Percentiles rank a stretch among this genome's conserved stretches.
Evolutionary conservation across 2,329 filamentous ascomycete species (phyloP).

Genomic region (Fusarium gaditjirri): DNA sequence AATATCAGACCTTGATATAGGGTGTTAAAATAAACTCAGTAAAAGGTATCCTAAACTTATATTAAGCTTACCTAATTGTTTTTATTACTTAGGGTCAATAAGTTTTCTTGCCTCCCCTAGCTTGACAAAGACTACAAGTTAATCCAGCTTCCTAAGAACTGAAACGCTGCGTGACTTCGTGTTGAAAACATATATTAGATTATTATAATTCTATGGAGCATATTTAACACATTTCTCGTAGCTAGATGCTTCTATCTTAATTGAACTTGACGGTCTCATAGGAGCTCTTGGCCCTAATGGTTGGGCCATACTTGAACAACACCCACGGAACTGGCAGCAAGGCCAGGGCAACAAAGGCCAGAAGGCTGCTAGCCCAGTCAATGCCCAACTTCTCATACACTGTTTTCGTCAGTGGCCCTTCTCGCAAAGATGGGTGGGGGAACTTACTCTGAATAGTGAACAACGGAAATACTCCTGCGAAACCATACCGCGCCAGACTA

Average conservation of each 20-base stretch:
- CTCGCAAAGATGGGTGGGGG: rapidly evolving
- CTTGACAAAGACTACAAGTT: no score
- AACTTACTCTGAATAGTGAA: constrained; percentile 67
- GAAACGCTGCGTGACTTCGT: neutral
- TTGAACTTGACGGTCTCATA: constrained; percentile 15
- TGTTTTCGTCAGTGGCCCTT: constrained; percentile 4
- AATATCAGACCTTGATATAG: no score
- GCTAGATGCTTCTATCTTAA: neutral
- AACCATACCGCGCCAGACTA: constrained; percentile 63
- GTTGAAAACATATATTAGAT: neutral
- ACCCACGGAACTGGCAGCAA: constrained; percentile 65
- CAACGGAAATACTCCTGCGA: constrained; percentile 68
- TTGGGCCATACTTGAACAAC: constrained; percentile 60
- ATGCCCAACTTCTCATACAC: constrained; percentile 58
- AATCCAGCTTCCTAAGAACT: no score
- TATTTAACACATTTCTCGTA: neutral
- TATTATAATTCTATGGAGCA: neutral
- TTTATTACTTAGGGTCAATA: no score
- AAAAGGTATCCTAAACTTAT: no score
- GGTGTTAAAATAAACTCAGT: no score
- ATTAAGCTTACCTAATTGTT: no score
- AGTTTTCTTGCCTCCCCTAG: no score
- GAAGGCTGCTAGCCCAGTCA: constrained; percentile 58
- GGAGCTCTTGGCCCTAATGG: constrained; percentile 34
- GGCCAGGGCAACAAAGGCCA: constrained; percentile 59